Evolutionary conservation across 1,284 basidiomycete genomes (phyloP).

Genomic region (Polyporus tsugae): DNA sequence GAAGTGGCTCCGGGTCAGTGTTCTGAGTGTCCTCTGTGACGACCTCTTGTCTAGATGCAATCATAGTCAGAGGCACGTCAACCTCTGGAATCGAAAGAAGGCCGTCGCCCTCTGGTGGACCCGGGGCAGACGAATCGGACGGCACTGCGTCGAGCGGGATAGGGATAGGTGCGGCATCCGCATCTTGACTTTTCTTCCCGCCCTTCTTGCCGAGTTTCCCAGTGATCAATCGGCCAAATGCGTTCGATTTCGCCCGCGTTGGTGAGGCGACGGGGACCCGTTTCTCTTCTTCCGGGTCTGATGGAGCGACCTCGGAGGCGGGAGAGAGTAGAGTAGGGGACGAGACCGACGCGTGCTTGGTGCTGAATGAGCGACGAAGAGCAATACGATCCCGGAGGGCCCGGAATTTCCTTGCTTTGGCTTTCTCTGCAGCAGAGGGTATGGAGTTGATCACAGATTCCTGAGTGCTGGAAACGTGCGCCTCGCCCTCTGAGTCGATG

Average conservation of each 20-base stretch:
- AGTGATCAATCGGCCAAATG: slow-evolving; percentile 26
- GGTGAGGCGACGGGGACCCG: slow-evolving; percentile 3
- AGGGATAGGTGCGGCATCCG: slow-evolving; percentile 12
- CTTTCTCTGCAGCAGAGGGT: neutral
- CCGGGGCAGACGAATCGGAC: slow-evolving; percentile 10
- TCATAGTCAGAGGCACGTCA: neutral
- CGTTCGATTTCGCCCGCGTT: slow-evolving; percentile 17
- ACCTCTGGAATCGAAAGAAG: slow-evolving; percentile 18
- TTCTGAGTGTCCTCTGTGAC: neutral
- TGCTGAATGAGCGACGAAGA: slow-evolving; percentile 29
- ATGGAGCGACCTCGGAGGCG: neutral
- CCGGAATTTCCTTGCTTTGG: slow-evolving; percentile 27
- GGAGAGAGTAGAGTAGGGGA: slow-evolving; percentile 22
- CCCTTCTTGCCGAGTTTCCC: slow-evolving; percentile 22
- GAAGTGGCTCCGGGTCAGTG: slow-evolving; percentile 32
- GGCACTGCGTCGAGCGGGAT: slow-evolving; percentile 13
- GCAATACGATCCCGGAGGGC: slow-evolving; percentile 28
- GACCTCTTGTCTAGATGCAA: neutral
- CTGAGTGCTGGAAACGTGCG: neutral
- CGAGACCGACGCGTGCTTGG: slow-evolving; percentile 29
- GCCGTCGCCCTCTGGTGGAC: slow-evolving; percentile 1
- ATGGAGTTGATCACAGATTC: neutral
- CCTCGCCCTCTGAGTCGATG: slow-evolving; percentile 1
- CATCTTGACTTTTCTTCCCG: slow-evolving; percentile 18
- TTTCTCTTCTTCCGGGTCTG: slow-evolving; percentile 10